Evolutionary conservation across 2,329 filamentous ascomycete genomes (phyloP).

Genomic region (Aspergillus japonicus): DNA sequence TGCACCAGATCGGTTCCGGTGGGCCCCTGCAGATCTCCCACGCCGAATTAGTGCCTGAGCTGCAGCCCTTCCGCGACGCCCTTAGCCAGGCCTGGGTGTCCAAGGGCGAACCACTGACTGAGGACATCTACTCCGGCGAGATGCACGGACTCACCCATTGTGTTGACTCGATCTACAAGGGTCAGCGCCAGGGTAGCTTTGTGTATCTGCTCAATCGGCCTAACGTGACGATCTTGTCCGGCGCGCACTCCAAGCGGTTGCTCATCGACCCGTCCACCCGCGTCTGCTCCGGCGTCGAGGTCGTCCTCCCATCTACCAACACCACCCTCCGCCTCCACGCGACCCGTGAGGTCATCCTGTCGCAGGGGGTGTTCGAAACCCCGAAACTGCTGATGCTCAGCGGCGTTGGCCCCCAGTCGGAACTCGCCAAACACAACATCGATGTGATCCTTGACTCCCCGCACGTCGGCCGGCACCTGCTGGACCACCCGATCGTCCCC

Average conservation of each 20-base stretch:
- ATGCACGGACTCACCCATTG: conserved; percentile 56
- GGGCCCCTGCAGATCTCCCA: conserved; percentile 58
- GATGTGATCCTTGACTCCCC: conserved; percentile 32
- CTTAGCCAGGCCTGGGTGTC: conserved; percentile 54
- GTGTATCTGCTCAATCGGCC: conserved; percentile 54
- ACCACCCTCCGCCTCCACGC: conserved; percentile 50
- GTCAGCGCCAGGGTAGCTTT: conserved; percentile 54
- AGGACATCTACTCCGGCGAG: conserved; percentile 57
- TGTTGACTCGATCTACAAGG: conserved; percentile 58
- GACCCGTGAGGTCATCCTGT: conserved; percentile 49
- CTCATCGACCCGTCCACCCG: conserved; percentile 51
- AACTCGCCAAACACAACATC: conserved; percentile 38
- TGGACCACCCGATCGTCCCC: conserved; percentile 44
- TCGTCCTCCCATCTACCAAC: conserved; percentile 41
- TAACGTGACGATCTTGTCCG: conserved; percentile 55
- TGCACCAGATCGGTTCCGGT: conserved; percentile 52
- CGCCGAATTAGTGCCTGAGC: conserved; percentile 55
- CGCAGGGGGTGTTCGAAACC: conserved; percentile 53
- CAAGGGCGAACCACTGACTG: conserved; percentile 51
- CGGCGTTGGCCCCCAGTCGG: conserved; percentile 45
- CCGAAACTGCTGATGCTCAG: conserved; percentile 54
- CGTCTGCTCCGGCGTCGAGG: conserved; percentile 48
- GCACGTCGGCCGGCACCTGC: conserved; percentile 33
- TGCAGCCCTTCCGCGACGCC: conserved; percentile 48
- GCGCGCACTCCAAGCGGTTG: conserved; percentile 53